Evolutionary conservation across 2,329 filamentous ascomycete genomes (phyloP).

Genomic region (Hawksworthiomyces lignivorus): DNA sequence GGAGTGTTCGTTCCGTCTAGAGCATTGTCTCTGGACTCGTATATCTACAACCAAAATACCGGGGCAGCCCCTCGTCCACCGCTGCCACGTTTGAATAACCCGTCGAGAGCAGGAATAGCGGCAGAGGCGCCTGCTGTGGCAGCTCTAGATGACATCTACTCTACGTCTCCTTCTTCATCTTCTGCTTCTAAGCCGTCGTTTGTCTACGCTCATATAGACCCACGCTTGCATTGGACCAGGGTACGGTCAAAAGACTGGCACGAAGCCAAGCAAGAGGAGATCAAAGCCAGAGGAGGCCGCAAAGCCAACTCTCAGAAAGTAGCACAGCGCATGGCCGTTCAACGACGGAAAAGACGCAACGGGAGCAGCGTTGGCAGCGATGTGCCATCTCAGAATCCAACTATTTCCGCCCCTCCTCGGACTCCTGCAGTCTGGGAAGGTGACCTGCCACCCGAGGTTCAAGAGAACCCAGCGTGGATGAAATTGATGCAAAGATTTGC

Average conservation of each 20-base stretch:
- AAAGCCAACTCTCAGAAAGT: slow-evolving; percentile 45
- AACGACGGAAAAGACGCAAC: neutral
- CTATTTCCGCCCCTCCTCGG: neutral
- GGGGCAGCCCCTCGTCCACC: no score
- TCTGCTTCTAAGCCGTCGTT: neutral
- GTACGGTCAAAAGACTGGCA: slow-evolving; percentile 38
- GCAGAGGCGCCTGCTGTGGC: neutral
- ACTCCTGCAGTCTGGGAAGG: slow-evolving; percentile 16
- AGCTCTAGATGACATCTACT: no score
- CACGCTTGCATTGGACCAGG: slow-evolving; percentile 39
- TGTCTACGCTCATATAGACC: slow-evolving; percentile 40
- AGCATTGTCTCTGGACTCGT: no score
- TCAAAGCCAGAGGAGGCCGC: slow-evolving; percentile 37
- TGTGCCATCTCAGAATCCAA: neutral
- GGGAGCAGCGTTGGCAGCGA: neutral
- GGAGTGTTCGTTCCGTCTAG: slow-evolving; percentile 13
- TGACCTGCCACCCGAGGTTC: slow-evolving; percentile 7
- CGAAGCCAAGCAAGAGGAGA: slow-evolving; percentile 40
- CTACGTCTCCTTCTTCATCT: no score
- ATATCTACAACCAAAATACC: no score
- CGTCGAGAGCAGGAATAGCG: no score
- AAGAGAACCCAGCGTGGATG: slow-evolving; percentile 7
- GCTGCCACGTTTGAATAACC: no score
- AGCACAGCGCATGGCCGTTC: slow-evolving; percentile 28
- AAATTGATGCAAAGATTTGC: slow-evolving; percentile 5